Evolutionary conservation across 2,329 filamentous ascomycete species (phyloP).

Genomic region (Cercospora janseana): DNA sequence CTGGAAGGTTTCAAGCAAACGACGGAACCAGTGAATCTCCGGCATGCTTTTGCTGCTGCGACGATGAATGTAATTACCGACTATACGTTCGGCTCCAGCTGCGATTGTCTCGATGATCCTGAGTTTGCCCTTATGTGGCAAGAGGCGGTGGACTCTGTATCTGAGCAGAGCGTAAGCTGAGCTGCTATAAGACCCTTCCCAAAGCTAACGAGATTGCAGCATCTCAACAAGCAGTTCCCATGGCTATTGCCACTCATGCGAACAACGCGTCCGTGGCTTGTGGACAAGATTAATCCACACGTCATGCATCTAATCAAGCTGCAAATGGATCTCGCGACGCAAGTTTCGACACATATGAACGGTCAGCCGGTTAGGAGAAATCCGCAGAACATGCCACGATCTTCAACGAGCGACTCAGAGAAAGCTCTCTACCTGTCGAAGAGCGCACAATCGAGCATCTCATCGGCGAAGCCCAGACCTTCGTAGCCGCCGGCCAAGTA

Average conservation of each 20-base stretch:
- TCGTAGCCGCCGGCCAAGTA: constrained; percentile 50
- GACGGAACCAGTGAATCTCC: constrained; percentile 14
- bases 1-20: constrained; percentile 13
- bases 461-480: constrained; percentile 41
- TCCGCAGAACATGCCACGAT: constrained; percentile 11
- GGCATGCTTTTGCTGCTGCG: constrained; percentile 17
- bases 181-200: background rate
- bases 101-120: constrained; percentile 13
- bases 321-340: constrained; percentile 12
- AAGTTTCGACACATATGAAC: constrained; percentile 14
- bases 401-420: constrained; percentile 11
- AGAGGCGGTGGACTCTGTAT: constrained; percentile 14
- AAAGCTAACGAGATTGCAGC: background rate
- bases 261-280: constrained; percentile 14
- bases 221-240: constrained; percentile 20
- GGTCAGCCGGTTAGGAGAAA: constrained; percentile 7
- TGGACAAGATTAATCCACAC: constrained; percentile 15
- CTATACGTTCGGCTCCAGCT: constrained; percentile 15
- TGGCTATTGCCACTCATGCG: constrained; percentile 14
- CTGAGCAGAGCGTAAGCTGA: constrained; percentile 12
- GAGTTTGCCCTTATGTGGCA: constrained; percentile 18
- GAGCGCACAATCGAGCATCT: constrained; percentile 11
- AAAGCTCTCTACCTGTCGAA: constrained; percentile 1
- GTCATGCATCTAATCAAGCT: constrained; percentile 18
- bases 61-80: constrained; percentile 20